Evolutionary conservation across 257 asterid species (phyloP).

Genomic region (Fraxinus excelsior): DNA sequence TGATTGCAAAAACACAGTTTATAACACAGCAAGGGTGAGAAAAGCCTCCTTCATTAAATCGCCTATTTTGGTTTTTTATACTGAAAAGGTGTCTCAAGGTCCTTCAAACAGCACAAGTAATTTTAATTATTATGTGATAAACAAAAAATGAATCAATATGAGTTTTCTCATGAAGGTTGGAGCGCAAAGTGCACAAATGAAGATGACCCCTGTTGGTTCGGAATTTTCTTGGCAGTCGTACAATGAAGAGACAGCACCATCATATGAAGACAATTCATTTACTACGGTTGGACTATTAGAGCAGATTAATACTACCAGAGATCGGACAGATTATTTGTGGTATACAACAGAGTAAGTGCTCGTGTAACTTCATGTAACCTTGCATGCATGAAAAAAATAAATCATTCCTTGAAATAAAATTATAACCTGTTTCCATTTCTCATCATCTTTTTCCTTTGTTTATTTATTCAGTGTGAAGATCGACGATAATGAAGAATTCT

Average conservation of each 20-base stretch:
- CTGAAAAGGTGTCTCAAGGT: not conserved
- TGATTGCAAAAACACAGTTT: constrained; percentile 89
- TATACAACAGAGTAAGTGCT: constrained; percentile 86
- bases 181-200: constrained; percentile 91
- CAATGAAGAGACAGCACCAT: constrained; percentile 66
- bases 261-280: constrained; percentile 53
- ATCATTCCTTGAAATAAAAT: not conserved
- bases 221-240: constrained; percentile 80
- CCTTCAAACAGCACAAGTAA: not conserved
- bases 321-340: constrained; percentile 87
- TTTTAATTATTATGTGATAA: not conserved
- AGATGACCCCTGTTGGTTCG: constrained; percentile 68
- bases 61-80: not conserved
- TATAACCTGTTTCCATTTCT: not conserved
- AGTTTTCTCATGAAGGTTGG: constrained; percentile 62
- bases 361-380: constrained; percentile 1
- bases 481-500: constrained; percentile 59
- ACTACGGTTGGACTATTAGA: constrained; percentile 73
- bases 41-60: not conserved
- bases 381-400: not conserved
- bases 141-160: constrained; percentile 15
- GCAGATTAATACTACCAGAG: constrained; percentile 93
- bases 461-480: constrained; percentile 64
- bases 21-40: constrained; percentile 95
- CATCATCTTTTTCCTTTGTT: constrained; percentile 17